Evolutionary conservation across 2,329 filamentous ascomycete genomes (phyloP).

Genomic region (Hymenoscyphus infarciens): DNA sequence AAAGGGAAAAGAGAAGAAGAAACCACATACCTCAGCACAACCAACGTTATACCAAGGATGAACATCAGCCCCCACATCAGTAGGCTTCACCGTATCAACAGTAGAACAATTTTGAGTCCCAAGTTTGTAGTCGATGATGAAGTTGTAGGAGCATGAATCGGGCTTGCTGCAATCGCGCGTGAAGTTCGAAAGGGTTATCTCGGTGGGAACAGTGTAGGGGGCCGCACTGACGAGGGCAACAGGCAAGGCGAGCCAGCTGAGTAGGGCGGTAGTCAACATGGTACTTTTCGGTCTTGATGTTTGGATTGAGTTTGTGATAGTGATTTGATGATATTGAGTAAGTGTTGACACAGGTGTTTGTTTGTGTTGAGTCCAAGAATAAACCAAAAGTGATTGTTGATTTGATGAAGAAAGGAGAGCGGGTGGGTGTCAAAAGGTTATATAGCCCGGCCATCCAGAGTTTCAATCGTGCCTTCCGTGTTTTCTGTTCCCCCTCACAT

Average conservation of each 20-base stretch:
- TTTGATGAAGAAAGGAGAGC: background rate
- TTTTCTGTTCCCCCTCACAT: background rate
- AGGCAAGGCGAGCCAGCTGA: too few species aligned
- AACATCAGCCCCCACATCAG: background rate
- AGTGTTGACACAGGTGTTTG: background rate
- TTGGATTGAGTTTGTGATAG: background rate
- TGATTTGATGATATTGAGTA: background rate
- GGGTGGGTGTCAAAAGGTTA: background rate
- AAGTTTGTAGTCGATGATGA: constrained; percentile 11
- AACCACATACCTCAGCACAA: constrained; percentile 6
- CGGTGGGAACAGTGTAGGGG: background rate
- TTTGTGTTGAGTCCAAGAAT: background rate
- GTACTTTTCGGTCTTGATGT: background rate
- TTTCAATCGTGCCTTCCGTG: background rate
- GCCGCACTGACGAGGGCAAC: background rate
- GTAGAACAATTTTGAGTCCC: constrained; percentile 7
- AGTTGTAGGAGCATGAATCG: constrained; percentile 13
- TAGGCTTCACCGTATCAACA: constrained; percentile 4
- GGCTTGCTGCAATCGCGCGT: constrained; percentile 12
- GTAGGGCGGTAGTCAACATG: too few species aligned
- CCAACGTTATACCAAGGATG: constrained; percentile 12
- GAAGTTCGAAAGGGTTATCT: constrained; percentile 12
- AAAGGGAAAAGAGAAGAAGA: background rate
- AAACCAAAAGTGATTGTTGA: background rate
- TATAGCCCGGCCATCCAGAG: background rate